Evolutionary conservation across 2,329 filamentous ascomycete species (phyloP).

Genomic region (Sclerotinia trifoliorum): DNA sequence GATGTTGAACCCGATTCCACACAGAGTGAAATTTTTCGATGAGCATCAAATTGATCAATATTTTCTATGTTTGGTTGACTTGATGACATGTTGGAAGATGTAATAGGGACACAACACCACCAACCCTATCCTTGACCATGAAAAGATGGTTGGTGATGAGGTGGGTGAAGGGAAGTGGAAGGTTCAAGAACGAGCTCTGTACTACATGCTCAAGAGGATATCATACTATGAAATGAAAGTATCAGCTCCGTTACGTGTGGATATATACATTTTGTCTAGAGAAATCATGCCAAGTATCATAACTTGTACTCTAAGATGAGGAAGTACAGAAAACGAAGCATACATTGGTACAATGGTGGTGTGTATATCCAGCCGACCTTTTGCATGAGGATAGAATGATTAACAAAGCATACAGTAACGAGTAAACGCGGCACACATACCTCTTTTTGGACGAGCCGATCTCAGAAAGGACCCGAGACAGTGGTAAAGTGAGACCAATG

Average conservation of each 20-base stretch:
- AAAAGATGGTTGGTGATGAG: not conserved
- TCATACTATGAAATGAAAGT: slow-evolving; percentile 1
- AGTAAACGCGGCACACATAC: not conserved
- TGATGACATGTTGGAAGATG: slow-evolving; percentile 9
- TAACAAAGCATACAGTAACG: not conserved
- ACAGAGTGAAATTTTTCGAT: slow-evolving; percentile 11
- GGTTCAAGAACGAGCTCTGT: not conserved
- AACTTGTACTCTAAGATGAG: not conserved
- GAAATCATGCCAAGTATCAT: not conserved
- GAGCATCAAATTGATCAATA: slow-evolving; percentile 13
- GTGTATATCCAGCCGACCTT: not conserved
- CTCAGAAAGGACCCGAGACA: not conserved
- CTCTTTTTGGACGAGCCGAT: slow-evolving; percentile 1
- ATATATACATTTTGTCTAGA: not conserved
- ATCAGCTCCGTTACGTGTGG: not conserved
- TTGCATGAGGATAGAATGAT: not conserved
- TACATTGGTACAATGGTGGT: not conserved
- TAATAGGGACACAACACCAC: not conserved
- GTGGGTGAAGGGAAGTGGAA: not conserved
- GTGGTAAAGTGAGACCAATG: not conserved
- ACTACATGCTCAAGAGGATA: slow-evolving; percentile 6
- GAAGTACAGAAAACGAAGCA: not conserved
- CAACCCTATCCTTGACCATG: not conserved
- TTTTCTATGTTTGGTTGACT: not conserved
- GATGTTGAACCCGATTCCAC: slow-evolving; percentile 16